These are phyloP conservation scores for Amanita jacksonii DNA, from an alignment of 768 basidiomycete genomes.

Conservation along the genomic window DNA sequence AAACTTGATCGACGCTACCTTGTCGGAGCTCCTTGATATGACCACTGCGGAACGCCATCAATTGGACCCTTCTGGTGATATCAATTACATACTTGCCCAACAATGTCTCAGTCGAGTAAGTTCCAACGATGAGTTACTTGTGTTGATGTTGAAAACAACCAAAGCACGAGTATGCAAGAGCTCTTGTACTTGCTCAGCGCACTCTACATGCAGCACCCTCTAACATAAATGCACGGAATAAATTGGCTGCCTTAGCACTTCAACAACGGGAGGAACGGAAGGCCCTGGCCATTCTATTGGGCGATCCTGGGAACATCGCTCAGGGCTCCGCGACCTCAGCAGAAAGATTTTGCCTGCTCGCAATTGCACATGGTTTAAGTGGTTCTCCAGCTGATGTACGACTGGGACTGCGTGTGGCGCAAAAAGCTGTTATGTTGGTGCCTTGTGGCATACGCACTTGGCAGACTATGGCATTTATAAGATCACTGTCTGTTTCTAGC, in stretches of 20 bases:
- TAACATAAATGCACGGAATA: conserved; percentile 34
- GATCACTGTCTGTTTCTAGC: conserved; percentile 10
- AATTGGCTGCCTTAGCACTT: conserved; percentile 46
- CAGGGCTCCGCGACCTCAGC: conserved; percentile 15
- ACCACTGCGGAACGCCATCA: conserved; percentile 53
- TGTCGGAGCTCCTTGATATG: conserved; percentile 69
- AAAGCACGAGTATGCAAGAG: conserved; percentile 41
- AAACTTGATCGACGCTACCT: conserved; percentile 72
- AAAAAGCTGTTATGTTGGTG: conserved; percentile 54
- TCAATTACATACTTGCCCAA: conserved; percentile 61
- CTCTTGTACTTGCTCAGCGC: conserved; percentile 44
- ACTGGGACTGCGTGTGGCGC: conserved; percentile 37
- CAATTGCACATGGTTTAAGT: conserved; percentile 30
- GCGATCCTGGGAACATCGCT: conserved; percentile 22
- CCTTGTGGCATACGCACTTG: conserved; percentile 47
- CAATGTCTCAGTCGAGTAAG: conserved; percentile 66
- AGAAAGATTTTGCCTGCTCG: conserved; percentile 33
- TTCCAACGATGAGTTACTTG: background rate
- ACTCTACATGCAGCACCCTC: conserved; percentile 51
- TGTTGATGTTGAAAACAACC: background rate
- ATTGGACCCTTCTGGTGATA: conserved; percentile 62
- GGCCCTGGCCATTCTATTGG: conserved; percentile 39
- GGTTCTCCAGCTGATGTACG: conserved; percentile 10
- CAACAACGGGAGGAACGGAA: conserved; percentile 32
- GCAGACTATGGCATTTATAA: conserved; percentile 51